phyloP scores from a whole-genome alignment of 164 flowering plant genomes.

The Kingdonia uniflora region DNA sequence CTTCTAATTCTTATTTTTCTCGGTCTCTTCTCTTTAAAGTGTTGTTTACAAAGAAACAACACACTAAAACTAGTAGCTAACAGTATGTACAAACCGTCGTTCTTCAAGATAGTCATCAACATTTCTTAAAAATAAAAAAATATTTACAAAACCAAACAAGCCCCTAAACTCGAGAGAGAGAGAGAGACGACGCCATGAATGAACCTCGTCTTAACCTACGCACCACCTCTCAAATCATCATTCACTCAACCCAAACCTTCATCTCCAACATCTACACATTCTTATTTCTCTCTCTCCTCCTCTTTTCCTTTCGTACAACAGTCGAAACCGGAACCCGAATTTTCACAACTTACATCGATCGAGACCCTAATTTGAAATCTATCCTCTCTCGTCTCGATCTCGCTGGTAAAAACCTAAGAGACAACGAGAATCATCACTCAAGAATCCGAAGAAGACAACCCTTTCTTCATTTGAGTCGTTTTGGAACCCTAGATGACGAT shows the following conservation, averaged over 20 bases:
- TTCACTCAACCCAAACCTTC: conserved; percentile 31
- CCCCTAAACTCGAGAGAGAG: too few relatives aligned
- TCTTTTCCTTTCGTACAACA: conserved; percentile 63
- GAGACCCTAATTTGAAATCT: conserved; percentile 60
- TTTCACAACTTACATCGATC: conserved; percentile 72
- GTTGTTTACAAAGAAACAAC: too few relatives aligned
- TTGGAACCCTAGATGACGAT: conserved; percentile 81
- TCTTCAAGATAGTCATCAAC: too few relatives aligned
- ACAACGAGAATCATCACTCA: conserved; percentile 8
- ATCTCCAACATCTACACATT: conserved; percentile 35
- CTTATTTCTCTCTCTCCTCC: conserved; percentile 59
- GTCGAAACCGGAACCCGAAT: conserved; percentile 55
- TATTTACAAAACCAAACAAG: too few relatives aligned
- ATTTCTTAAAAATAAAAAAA: too few relatives aligned
- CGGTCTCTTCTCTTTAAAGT: too few relatives aligned
- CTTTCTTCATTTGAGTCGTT: conserved; percentile 74
- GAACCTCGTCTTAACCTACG: too few relatives aligned
- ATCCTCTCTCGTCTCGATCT: conserved; percentile 66
- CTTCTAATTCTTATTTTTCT: too few relatives aligned
- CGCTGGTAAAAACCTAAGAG: conserved; percentile 15
- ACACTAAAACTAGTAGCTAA: too few relatives aligned
- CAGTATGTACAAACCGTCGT: too few relatives aligned
- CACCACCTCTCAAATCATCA: conserved; percentile 42
- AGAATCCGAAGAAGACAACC: conserved; percentile 44
- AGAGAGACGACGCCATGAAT: too few relatives aligned